Evolutionary conservation across 2,329 filamentous ascomycete genomes (phyloP), one percentile per base, ranked within the genome.

Genomic region (Escovopsis sp.): DNA sequence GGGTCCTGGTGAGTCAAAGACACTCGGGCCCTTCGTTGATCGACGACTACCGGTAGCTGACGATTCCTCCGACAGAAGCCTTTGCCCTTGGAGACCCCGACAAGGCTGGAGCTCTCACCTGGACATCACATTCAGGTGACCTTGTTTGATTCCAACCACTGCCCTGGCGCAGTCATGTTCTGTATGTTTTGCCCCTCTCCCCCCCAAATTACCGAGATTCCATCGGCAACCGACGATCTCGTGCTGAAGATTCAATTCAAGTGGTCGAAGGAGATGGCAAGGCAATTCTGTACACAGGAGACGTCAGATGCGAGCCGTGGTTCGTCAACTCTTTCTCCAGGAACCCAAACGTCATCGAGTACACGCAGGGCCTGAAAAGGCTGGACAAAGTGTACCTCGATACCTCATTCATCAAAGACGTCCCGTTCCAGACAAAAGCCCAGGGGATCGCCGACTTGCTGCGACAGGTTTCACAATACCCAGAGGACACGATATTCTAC

Each of bases 81-180:
- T 0, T 71, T 96, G 29, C 88, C 88, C 1, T 62, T 94, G 8
- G 80, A 91, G 39, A 86, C 85, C 0, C 84, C 86, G 0, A 88
- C 80, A 0, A 61, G 65, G 4, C 74, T 96, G 37, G 84, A 94
- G 52, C 67, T 95, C 3, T 69, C 67, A 2, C 84, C 80, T 0
- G 74, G 74, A 1, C 71, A 72, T 37, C 64, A 62, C n/a, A 76
- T 95, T 20, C 76, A 79, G 37, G 84, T 94, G 14, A 95, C 87
- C 0, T 67, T 95, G 0, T 74, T 95, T 40, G 82, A 94, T 63
- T 87, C 89, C 1, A 95, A 96, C 51, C 89, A 95, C 56, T 96
- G 89, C 52, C 73, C 81, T 0, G 88, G 89, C 0, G 79, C 86
- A 14, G 85, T 91, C 14, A 94, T 94, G 86, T 95, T 95, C 54